These are phyloP conservation scores for Gyrodon lividus DNA, from an alignment of 768 basidiomycete genomes.

Conservation along the genomic window DNA sequence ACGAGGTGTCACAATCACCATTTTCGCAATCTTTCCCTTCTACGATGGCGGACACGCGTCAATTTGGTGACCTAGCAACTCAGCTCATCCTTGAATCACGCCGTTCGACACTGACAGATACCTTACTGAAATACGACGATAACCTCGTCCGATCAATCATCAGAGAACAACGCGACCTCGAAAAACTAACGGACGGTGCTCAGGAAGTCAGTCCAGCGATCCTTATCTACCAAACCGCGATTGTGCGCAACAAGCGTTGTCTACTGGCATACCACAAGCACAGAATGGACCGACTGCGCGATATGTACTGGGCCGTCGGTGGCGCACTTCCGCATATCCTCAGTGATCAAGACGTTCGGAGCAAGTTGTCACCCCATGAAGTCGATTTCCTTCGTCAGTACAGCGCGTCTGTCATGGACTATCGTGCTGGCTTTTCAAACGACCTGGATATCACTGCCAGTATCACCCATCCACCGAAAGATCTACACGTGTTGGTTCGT, in stretches of 20 bases:
- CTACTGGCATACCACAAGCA: constrained; percentile 91
- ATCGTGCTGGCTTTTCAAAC: constrained; percentile 79
- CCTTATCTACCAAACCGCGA: constrained; percentile 85
- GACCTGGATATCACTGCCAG: constrained; percentile 86
- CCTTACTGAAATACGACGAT: constrained; percentile 91
- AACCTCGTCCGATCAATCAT: constrained; percentile 80
- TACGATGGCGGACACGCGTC: constrained; percentile 50
- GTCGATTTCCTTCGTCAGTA: constrained; percentile 86
- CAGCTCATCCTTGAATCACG: constrained; percentile 86
- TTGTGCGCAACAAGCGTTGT: constrained; percentile 93
- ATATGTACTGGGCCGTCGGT: constrained; percentile 87
- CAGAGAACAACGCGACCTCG: constrained; percentile 90
- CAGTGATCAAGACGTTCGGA: constrained; percentile 60
- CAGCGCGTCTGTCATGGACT: constrained; percentile 76
- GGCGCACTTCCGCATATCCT: constrained; percentile 86
- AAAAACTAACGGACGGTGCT: constrained; percentile 47
- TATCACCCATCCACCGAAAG: constrained; percentile 81
- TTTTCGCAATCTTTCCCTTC: not conserved
- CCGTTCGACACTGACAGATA: constrained; percentile 79
- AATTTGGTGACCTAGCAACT: constrained; percentile 83
- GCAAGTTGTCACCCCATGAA: constrained; percentile 75
- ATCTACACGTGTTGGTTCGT: constrained; percentile 82
- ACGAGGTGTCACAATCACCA: constrained; percentile 10
- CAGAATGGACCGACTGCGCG: constrained; percentile 77
- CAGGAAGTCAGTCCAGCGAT: constrained; percentile 57